Base-by-base conservation (phyloP, 2,329 filamentous ascomycete species). In the Microcyclospora tardicrescens region DNA sequence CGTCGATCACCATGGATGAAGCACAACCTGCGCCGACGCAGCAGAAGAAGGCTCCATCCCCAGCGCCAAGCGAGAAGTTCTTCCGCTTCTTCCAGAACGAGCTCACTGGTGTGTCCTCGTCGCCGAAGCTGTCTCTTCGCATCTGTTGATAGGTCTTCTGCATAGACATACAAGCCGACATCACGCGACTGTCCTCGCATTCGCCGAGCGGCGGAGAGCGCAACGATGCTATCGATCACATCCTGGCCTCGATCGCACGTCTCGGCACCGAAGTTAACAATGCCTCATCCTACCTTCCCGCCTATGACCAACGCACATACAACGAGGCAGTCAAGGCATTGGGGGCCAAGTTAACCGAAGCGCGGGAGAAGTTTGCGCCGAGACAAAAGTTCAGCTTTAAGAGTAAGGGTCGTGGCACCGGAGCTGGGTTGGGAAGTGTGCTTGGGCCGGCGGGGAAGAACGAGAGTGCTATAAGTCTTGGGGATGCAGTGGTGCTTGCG, bases 281-380 rank as follows among this genome's bases (percentile, higher is more conserved):
- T 61, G 82, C 84, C 1, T 76, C 81, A 2, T 78, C 79, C 40
- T 85, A 80, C 49, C 75, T 94, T 12, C 86, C 91, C 2, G 77
- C 85, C 6, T 93, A 95, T 57, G 91, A 96, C 54, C 84, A 91
- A 59, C 77, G 84, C 50, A 80, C 81, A 16, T 96, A 94, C 56
- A 75, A 79, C 33, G 78, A 87, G 76, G 75, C 82, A 15, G 77
- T 95, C 61, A 93, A 91, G 66, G 72, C 72, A 12, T 67, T 95
- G 11, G 79, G 80, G 13, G 83, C 89, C 40, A 84, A 82, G 53
- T 69, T 95, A 16, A 79, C 82, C 50, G 73, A 79, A 42, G 78
- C 76, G 6, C 74, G 79, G 12, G 71, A 75, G 30, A 73, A 71
- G 15, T 72, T 84, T 38, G 75, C 76, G 0, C 84, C 86, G 6